Percentiles rank a stretch among this genome's conserved stretches.
phyloP scores from a whole-genome alignment of 2,329 filamentous ascomycete genomes.

The Leptoxyphium fumago region DNA sequence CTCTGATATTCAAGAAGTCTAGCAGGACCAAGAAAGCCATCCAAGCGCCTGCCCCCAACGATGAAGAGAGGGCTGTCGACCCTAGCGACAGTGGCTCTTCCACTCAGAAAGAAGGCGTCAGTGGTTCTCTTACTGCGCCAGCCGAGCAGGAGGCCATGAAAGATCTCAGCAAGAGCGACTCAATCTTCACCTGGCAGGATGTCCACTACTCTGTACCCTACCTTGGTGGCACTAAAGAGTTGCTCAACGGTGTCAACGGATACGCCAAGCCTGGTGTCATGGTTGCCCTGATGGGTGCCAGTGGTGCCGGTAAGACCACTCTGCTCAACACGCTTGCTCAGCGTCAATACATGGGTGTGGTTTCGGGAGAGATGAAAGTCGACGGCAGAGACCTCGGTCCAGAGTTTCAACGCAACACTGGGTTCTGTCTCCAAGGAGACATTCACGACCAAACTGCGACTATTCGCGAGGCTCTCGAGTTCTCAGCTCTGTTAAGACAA shows the following conservation, averaged over 20 bases:
- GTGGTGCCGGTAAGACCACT: constrained; percentile 72
- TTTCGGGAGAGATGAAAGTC: constrained; percentile 57
- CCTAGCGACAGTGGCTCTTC: constrained; percentile 18
- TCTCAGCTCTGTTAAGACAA: constrained; percentile 52
- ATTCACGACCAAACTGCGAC: constrained; percentile 54
- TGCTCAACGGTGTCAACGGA: constrained; percentile 56
- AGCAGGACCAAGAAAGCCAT: constrained; percentile 45
- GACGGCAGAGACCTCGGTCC: constrained; percentile 47
- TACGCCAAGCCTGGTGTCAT: constrained; percentile 69
- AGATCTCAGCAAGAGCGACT: constrained; percentile 31
- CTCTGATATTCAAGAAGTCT: constrained; percentile 57
- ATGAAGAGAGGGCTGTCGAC: constrained; percentile 41
- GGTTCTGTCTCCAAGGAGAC: constrained; percentile 60
- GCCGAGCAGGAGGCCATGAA: constrained; percentile 24
- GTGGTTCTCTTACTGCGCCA: constrained; percentile 14
- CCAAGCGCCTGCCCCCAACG: constrained; percentile 28
- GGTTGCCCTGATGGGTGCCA: constrained; percentile 69
- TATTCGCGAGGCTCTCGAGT: constrained; percentile 53
- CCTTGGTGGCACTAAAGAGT: constrained; percentile 44
- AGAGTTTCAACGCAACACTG: constrained; percentile 54
- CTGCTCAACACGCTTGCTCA: constrained; percentile 65
- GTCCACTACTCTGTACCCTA: constrained; percentile 61
- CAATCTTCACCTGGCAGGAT: constrained; percentile 57
- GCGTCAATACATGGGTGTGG: constrained; percentile 50
- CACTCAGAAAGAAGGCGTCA: constrained; percentile 14